Percentiles rank a stretch among this genome's conserved stretches.
These are phyloP conservation scores for Microdochium trichocladiopsis DNA, from an alignment of 2,329 filamentous ascomycete species.

Conservation along the genomic window DNA sequence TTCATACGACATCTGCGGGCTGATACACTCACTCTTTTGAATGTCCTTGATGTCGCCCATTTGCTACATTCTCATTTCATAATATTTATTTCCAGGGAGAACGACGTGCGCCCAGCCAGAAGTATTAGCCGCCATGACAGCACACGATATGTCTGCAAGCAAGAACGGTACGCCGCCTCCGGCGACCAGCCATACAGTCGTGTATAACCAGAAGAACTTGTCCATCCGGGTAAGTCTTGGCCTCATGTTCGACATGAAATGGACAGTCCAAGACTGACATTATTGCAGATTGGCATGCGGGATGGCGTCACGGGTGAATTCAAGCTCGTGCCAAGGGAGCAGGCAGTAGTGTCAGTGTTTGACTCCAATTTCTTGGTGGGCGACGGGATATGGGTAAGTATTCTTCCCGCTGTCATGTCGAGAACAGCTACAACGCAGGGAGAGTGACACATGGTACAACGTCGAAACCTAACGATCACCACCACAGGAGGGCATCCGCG, in stretches of 20 bases:
- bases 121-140: too few species aligned
- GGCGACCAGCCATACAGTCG: conserved; percentile 9
- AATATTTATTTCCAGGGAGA: too few species aligned
- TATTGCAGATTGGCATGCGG: conserved; percentile 12
- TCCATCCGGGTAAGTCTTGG: conserved; percentile 10
- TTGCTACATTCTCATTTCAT: too few species aligned
- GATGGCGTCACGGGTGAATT: conserved; percentile 16
- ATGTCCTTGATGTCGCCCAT: too few species aligned
- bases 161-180: background rate
- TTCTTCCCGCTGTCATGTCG: background rate
- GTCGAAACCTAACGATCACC: background rate
- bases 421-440: too few species aligned
- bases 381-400: conserved; percentile 17
- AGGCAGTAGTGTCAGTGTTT: conserved; percentile 17
- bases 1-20: too few species aligned
- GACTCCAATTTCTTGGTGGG: conserved; percentile 19
- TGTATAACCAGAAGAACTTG: conserved; percentile 15
- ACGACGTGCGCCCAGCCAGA: too few species aligned
- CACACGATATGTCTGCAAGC: background rate
- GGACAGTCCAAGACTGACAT: background rate
- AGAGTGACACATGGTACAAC: background rate
- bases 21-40: too few species aligned
- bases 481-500: conserved; percentile 16
- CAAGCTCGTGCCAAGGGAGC: conserved; percentile 10
- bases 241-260: too few species aligned